These are phyloP conservation scores for Achlya hypogyna DNA, from an alignment of 352 stramenopile species.

Conservation along the genomic window DNA sequence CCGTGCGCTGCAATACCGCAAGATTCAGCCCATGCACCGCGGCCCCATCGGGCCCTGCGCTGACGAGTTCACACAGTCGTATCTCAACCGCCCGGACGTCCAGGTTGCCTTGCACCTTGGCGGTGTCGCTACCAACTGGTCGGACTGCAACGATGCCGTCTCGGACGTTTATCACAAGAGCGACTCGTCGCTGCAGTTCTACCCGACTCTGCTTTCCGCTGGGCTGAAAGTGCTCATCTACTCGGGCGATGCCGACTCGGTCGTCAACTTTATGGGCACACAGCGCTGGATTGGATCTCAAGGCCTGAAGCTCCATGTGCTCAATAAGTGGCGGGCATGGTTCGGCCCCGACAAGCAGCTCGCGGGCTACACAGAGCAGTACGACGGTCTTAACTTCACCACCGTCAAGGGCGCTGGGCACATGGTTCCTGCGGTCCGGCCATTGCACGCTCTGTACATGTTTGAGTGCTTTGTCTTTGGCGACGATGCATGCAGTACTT, in stretches of 20 bases:
- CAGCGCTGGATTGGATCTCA: slow-evolving; percentile 54
- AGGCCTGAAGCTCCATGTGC: slow-evolving; percentile 37
- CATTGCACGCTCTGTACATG: slow-evolving; percentile 18
- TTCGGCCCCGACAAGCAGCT: slow-evolving; percentile 55
- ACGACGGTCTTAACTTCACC: slow-evolving; percentile 75
- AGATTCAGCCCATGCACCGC: slow-evolving; percentile 48
- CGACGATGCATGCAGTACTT: slow-evolving; percentile 30
- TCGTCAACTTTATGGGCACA: slow-evolving; percentile 57
- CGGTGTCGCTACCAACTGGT: slow-evolving; percentile 32
- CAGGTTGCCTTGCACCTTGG: slow-evolving; percentile 52
- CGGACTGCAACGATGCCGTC: slow-evolving; percentile 41
- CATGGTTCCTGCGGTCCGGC: slow-evolving; percentile 46
- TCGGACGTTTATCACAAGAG: slow-evolving; percentile 33
- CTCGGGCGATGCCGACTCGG: slow-evolving; percentile 54
- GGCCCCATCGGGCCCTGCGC: slow-evolving; percentile 46
- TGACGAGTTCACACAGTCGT: slow-evolving; percentile 38
- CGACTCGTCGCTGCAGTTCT: slow-evolving; percentile 47
- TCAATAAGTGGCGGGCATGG: slow-evolving; percentile 42
- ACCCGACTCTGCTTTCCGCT: slow-evolving; percentile 22
- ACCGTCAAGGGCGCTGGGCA: slow-evolving; percentile 86
- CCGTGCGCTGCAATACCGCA: slow-evolving; percentile 30
- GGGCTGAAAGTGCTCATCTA: slow-evolving; percentile 47
- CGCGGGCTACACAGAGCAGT: slow-evolving; percentile 73
- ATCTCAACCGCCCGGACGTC: slow-evolving; percentile 41
- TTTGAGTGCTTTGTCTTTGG: slow-evolving; percentile 22